Percentiles rank a stretch among this genome's conserved stretches.
Evolutionary conservation across 257 asterid genomes (phyloP).

Genomic region (Solanum bulbocastanum): DNA sequence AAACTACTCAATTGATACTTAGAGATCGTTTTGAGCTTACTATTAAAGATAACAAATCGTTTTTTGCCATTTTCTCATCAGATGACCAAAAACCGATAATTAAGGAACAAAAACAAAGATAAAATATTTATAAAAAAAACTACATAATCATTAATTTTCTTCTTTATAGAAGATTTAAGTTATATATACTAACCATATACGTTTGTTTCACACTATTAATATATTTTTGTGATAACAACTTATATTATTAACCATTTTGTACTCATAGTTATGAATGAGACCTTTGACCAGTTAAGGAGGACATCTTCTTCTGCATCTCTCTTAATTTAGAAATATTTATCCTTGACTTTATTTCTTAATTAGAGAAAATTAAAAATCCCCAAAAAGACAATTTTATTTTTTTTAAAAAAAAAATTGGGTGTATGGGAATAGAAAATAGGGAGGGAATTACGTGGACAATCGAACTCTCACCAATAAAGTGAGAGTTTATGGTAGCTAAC

Average conservation of each 20-base stretch:
- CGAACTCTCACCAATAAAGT: too few species aligned
- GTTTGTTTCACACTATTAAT: rapidly evolving
- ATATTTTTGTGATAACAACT: not conserved
- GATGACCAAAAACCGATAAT: rapidly evolving
- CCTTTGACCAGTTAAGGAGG: not conserved
- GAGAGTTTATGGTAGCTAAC: too few species aligned
- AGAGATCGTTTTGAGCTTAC: not conserved
- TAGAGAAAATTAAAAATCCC: not conserved
- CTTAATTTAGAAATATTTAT: not conserved
- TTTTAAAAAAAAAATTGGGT: too few species aligned
- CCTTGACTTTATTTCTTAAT: not conserved
- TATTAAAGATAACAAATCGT: too few species aligned
- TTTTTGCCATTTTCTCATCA: too few species aligned
- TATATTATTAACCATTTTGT: not conserved
- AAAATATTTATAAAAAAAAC: too few species aligned
- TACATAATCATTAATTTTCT: too few species aligned
- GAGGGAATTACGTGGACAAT: too few species aligned
- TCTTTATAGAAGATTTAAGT: too few species aligned
- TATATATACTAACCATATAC: not conserved
- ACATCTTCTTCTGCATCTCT: not conserved
- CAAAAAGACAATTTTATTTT: too few species aligned
- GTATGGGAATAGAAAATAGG: too few species aligned
- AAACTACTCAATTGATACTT: not conserved
- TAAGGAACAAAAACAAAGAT: not conserved
- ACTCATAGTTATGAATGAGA: not conserved